Evolutionary conservation across 805 yeast genomes (phyloP).

Genomic region (Candida railenensis): DNA sequence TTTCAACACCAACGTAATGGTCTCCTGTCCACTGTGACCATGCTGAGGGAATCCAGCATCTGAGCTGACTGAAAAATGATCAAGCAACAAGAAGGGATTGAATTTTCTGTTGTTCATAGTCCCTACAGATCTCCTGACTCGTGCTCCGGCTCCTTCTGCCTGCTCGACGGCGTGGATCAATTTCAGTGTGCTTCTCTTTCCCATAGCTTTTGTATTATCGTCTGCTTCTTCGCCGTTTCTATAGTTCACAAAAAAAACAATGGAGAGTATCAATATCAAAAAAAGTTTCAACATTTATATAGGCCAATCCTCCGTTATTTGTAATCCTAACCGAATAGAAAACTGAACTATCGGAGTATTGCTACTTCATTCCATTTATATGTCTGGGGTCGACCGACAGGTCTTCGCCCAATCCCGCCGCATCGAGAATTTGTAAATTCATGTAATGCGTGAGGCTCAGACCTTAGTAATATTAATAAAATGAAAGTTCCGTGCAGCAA

Average conservation of each 20-base stretch:
- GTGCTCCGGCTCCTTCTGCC: slow-evolving; percentile 84
- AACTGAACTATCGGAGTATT: too few species aligned
- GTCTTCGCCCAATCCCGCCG: too few species aligned
- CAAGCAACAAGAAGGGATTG: slow-evolving; percentile 79
- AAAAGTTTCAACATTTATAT: not conserved
- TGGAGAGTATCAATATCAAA: not conserved
- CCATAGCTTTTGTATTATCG: not conserved
- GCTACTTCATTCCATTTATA: too few species aligned
- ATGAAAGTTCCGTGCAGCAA: too few species aligned
- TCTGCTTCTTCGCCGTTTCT: not conserved
- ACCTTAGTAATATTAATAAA: too few species aligned
- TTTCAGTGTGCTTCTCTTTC: slow-evolving; percentile 28
- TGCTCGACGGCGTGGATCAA: slow-evolving; percentile 58
- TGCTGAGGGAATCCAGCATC: slow-evolving; percentile 47
- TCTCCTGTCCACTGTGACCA: slow-evolving; percentile 41
- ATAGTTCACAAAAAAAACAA: not conserved
- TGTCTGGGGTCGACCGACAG: too few species aligned
- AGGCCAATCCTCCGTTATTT: not conserved
- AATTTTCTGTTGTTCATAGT: slow-evolving; percentile 65
- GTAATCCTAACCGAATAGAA: too few species aligned
- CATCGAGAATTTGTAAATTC: too few species aligned
- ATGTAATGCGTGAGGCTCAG: too few species aligned
- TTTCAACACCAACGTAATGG: slow-evolving; percentile 29
- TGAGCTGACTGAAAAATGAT: slow-evolving; percentile 63
- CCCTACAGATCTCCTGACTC: slow-evolving; percentile 80